Evolutionary conservation across 768 basidiomycete species (phyloP), one percentile per base, ranked within the genome.

Genomic region (Lanmaoa pseudosensibilis): DNA sequence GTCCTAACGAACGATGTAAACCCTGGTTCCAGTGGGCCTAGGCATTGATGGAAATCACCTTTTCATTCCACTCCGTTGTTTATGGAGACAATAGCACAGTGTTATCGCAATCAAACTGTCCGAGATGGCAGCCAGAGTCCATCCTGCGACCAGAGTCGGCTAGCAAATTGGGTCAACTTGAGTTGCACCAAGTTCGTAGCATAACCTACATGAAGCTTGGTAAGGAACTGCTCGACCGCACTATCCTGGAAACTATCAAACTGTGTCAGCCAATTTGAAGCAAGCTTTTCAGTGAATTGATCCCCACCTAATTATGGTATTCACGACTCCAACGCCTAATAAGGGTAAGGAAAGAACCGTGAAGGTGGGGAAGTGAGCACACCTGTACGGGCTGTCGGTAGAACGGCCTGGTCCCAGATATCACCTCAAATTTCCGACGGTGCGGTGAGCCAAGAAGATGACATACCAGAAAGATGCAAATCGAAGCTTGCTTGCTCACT

Each of bases 401-500:
- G 33, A 15, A 37, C 13, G 4, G 38, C 34, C 63, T 60, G 46
- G 18, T 32, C 30, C 8, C 7, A 3, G 10, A n/a, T 23, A 30
- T 47, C 32, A 34, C 15, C 6, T 16, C 19, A 16, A 21, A 12
- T 33, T 32, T 33, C 46, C 18, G 25, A 8, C n/a, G 32, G 19
- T 11, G 32, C 27, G 8, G 27, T 7, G 32, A 32, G 3, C 36
- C 33, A 15, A 15, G 36, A 13, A 40, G 23, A 11, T 3, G 12
- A 50, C 63, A 13, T 43, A 64, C 63, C 6, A 64, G 59, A 40
- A 47, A 37, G 12, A 65, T 19, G 44, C 55, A 54, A 25, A 65
- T 40, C 46, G 25, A 25, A 9, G 5, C 36, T 34, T 65, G 56
- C 16, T 55, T 54, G 38, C 58, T 55, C 38, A 58, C 63, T 65